phyloP scores from a whole-genome alignment of 768 basidiomycete genomes.

The Lactifluus rugatus region DNA sequence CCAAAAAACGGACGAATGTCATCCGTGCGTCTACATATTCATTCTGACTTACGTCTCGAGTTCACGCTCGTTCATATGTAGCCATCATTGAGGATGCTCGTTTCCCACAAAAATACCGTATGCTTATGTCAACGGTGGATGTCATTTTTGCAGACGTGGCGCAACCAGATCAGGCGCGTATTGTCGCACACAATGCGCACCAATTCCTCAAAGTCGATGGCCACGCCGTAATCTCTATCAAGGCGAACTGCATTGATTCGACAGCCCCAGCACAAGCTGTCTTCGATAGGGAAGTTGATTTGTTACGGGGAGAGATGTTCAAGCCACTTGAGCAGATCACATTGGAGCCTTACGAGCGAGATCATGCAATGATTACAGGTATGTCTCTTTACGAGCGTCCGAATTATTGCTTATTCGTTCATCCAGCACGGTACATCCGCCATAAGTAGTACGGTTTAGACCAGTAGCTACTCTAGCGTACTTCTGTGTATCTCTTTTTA shows the following conservation, averaged over 20 bases:
- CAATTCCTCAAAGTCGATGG: slow-evolving; percentile 94
- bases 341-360: slow-evolving; percentile 85
- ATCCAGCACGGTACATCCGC: slow-evolving; percentile 38
- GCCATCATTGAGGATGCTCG: slow-evolving; percentile 98
- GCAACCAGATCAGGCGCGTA: slow-evolving; percentile 98
- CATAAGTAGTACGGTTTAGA: slow-evolving; percentile 29
- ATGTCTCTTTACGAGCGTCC: slow-evolving; percentile 22
- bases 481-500: slow-evolving; percentile 16
- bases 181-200: slow-evolving; percentile 86
- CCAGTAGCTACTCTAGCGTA: background rate
- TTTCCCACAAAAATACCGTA: slow-evolving; percentile 91
- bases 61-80: slow-evolving; percentile 24
- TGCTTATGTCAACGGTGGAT: slow-evolving; percentile 91
- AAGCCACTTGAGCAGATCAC: slow-evolving; percentile 96
- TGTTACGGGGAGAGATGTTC: slow-evolving; percentile 65
- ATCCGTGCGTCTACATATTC: slow-evolving; percentile 64
- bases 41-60: background rate
- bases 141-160: slow-evolving; percentile 98
- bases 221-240: slow-evolving; percentile 93
- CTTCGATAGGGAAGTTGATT: slow-evolving; percentile 81
- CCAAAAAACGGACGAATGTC: slow-evolving; percentile 97
- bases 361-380: slow-evolving; percentile 87
- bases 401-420: background rate
- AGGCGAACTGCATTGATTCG: slow-evolving; percentile 97
- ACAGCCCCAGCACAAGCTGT: slow-evolving; percentile 85